These are phyloP conservation scores for Penicillium sp. DNA, from an alignment of 2,329 filamentous ascomycete species.

Conservation along the genomic window DNA sequence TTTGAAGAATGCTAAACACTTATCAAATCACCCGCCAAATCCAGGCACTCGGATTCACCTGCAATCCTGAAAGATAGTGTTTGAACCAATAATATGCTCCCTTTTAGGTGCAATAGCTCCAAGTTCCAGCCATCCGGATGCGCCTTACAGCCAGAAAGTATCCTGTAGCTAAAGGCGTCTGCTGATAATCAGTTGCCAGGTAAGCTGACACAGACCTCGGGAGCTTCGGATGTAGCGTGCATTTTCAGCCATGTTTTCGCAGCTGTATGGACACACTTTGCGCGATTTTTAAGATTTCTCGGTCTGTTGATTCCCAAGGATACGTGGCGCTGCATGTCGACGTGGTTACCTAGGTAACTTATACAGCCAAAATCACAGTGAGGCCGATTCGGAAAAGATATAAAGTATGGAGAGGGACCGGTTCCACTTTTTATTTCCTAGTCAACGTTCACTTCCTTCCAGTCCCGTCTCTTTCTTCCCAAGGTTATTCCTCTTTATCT, in stretches of 20 bases:
- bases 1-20: too few relatives aligned
- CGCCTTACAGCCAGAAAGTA: too few relatives aligned
- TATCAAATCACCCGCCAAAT: too few relatives aligned
- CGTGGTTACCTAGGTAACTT: too few relatives aligned
- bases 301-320: not conserved
- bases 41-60: too few relatives aligned
- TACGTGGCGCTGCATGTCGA: not conserved
- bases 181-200: not conserved
- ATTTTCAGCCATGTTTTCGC: not conserved
- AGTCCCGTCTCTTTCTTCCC: not conserved
- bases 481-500: not conserved
- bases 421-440: not conserved
- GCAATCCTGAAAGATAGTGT: too few relatives aligned
- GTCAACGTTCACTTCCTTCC: not conserved
- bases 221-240: too few relatives aligned
- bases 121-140: too few relatives aligned
- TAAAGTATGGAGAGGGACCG: too few relatives aligned
- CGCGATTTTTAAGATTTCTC: not conserved
- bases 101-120: too few relatives aligned
- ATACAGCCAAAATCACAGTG: not conserved
- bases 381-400: not conserved
- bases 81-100: too few relatives aligned
- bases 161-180: not conserved
- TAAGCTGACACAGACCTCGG: not conserved
- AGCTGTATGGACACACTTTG: not conserved